Evolutionary conservation across 495 filamentous ascomycete genomes (phyloP).

Genomic region (Trichodelitschia bisporula): DNA sequence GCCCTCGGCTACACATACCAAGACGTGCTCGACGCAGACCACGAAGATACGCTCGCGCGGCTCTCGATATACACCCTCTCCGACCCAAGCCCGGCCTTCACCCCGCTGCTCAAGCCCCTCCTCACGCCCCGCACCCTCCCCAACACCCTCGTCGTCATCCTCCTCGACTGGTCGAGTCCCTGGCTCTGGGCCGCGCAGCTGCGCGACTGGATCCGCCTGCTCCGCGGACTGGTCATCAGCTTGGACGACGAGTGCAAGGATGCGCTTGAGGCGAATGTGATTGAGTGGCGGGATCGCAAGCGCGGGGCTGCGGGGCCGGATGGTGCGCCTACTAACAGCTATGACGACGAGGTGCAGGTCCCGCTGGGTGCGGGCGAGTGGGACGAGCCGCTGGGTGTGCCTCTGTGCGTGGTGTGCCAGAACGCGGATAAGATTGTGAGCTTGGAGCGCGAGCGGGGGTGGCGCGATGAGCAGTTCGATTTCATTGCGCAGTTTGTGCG

Average conservation of each 20-base stretch:
- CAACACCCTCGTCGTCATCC: slow-evolving; percentile 64
- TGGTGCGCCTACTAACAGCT: slow-evolving; percentile 11
- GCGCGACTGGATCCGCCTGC: slow-evolving; percentile 62
- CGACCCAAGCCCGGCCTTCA: slow-evolving; percentile 50
- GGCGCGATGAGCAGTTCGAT: slow-evolving; percentile 89
- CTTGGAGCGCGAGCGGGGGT: slow-evolving; percentile 63
- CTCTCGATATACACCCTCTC: slow-evolving; percentile 77
- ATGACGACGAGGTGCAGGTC: slow-evolving; percentile 33
- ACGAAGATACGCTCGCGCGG: slow-evolving; percentile 73
- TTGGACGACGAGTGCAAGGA: slow-evolving; percentile 55
- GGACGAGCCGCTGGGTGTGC: slow-evolving; percentile 75
- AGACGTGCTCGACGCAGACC: slow-evolving; percentile 83
- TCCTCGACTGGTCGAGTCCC: slow-evolving; percentile 80
- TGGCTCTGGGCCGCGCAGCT: slow-evolving; percentile 82
- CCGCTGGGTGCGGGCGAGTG: slow-evolving; percentile 80
- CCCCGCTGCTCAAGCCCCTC: slow-evolving; percentile 60
- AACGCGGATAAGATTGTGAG: slow-evolving; percentile 78
- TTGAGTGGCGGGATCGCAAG: slow-evolving; percentile 29
- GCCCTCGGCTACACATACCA: slow-evolving; percentile 89
- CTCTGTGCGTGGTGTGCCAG: slow-evolving; percentile 80
- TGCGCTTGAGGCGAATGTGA: slow-evolving; percentile 66
- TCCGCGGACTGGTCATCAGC: slow-evolving; percentile 48
- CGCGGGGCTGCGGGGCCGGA: slow-evolving; percentile 26
- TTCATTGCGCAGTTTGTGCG: slow-evolving; percentile 72
- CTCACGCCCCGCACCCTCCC: slow-evolving; percentile 68